Percentiles rank a stretch among this genome's conserved stretches.
Evolutionary conservation across 2,329 filamentous ascomycete species (phyloP).

Genomic region (Xenoacremonium recifei): DNA sequence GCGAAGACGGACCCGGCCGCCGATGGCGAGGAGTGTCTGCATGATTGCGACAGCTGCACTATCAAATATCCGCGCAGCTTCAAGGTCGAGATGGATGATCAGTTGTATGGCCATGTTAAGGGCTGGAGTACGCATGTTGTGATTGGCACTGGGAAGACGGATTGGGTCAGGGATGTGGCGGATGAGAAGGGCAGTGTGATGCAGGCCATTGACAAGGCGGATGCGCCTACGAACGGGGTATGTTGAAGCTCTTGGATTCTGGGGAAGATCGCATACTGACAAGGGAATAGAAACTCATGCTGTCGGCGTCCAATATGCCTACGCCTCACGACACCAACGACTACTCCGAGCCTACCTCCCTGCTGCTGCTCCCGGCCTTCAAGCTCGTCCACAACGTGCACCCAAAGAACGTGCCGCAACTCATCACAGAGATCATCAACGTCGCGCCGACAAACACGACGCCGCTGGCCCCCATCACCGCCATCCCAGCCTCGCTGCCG

Average conservation of each 20-base stretch:
- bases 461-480: slow-evolving; percentile 48
- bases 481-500: slow-evolving; percentile 36
- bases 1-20: slow-evolving; percentile 68
- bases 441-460: slow-evolving; percentile 71
- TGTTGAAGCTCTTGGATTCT: slow-evolving; percentile 31
- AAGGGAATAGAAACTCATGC: slow-evolving; percentile 68
- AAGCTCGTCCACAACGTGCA: slow-evolving; percentile 80
- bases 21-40: slow-evolving; percentile 86
- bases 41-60: slow-evolving; percentile 80
- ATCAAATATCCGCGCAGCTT: slow-evolving; percentile 71
- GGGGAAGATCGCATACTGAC: slow-evolving; percentile 3
- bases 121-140: slow-evolving; percentile 88
- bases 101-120: slow-evolving; percentile 81
- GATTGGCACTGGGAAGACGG: slow-evolving; percentile 91
- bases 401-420: slow-evolving; percentile 66
- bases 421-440: slow-evolving; percentile 71
- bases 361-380: slow-evolving; percentile 84
- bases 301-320: slow-evolving; percentile 89
- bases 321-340: slow-evolving; percentile 65
- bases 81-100: slow-evolving; percentile 73
- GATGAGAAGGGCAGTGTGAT: slow-evolving; percentile 87
- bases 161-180: slow-evolving; percentile 87
- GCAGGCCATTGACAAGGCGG: slow-evolving; percentile 64
- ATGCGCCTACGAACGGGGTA: slow-evolving; percentile 67
- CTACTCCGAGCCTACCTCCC: slow-evolving; percentile 70